Evolutionary conservation across 108 stramenopile species (phyloP).

Genomic region (Nannochloropsis salina): DNA sequence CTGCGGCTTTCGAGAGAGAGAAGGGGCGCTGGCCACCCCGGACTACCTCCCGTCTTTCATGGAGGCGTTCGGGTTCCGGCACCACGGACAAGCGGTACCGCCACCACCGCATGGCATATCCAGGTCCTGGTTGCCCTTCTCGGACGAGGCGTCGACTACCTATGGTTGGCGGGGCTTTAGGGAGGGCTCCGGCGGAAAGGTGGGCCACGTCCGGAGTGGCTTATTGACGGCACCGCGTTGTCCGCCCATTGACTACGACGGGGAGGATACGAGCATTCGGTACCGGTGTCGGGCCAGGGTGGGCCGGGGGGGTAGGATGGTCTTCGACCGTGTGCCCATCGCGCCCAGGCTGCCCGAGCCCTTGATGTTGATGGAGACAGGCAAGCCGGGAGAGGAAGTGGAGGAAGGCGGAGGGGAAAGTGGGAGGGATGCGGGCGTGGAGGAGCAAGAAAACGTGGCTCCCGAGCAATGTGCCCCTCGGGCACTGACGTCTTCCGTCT

Average conservation of each 20-base stretch:
- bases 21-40: neutral
- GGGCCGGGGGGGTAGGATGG: neutral
- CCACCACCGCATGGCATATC: neutral
- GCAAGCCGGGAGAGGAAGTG: neutral
- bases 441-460: neutral
- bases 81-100: neutral
- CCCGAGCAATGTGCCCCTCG: neutral
- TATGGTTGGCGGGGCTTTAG: neutral
- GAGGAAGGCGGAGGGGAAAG: neutral
- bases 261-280: neutral
- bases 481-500: neutral
- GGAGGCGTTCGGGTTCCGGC: slow-evolving; percentile 30
- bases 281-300: neutral
- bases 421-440: neutral
- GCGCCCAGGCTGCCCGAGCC: neutral
- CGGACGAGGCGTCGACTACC: neutral
- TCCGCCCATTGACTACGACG: slow-evolving; percentile 12
- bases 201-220: neutral
- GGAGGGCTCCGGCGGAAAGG: neutral
- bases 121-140: neutral
- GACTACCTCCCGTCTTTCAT: slow-evolving; percentile 33
- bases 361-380: neutral
- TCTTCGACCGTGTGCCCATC: neutral
- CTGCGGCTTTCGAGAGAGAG: neutral
- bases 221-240: neutral